Evolutionary conservation across 2,329 filamentous ascomycete species (phyloP).

Genomic region (Colletotrichum sp.): DNA sequence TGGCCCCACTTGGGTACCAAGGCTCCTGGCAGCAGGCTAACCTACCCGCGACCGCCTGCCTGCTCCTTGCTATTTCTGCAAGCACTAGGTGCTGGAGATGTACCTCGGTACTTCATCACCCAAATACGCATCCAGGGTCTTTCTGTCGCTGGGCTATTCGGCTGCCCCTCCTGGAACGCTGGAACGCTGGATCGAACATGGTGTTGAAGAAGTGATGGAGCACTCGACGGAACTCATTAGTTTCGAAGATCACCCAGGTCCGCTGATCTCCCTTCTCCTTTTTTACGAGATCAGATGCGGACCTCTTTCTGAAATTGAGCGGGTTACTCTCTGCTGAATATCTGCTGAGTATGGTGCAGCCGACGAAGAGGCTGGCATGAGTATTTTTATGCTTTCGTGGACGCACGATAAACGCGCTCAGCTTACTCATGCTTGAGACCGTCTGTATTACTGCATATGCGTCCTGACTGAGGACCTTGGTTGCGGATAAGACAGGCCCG

Average conservation of each 20-base stretch:
- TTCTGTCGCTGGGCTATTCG: neutral
- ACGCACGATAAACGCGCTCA: neutral
- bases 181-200: neutral
- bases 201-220: neutral
- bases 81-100: neutral
- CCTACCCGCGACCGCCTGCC: neutral
- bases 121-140: slow-evolving; percentile 3
- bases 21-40: neutral
- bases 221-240: neutral
- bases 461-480: neutral
- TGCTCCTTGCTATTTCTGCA: neutral
- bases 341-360: neutral
- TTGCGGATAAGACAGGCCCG: neutral
- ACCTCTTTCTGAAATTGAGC: neutral
- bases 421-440: neutral
- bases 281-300: neutral
- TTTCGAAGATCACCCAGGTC: neutral
- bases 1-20: neutral
- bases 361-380: neutral
- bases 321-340: neutral
- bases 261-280: slow-evolving; percentile 5
- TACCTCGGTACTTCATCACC: neutral
- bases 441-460: neutral
- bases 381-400: neutral
- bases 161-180: neutral